Evolutionary conservation across 495 filamentous ascomycete species (phyloP).

Genomic region (Neohortaea acidophila): DNA sequence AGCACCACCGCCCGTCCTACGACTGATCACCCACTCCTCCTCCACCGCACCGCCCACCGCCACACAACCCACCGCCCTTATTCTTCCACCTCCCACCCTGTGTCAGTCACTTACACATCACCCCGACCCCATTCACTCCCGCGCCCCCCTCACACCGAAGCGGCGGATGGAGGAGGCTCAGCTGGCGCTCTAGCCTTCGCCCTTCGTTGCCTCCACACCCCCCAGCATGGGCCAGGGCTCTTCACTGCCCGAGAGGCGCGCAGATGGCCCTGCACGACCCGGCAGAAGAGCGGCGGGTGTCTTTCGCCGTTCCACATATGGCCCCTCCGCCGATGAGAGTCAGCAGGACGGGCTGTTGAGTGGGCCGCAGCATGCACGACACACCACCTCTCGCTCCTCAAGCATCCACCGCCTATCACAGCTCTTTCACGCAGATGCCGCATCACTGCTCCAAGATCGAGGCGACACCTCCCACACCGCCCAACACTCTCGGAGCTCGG

Average conservation of each 20-base stretch:
- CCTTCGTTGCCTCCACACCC: neutral
- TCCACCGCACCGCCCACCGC: no score
- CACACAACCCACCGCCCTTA: no score
- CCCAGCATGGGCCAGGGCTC: conserved; percentile 5
- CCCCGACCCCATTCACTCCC: no score
- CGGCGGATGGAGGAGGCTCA: neutral
- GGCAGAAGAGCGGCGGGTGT: conserved; percentile 8
- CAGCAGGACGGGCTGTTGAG: conserved; percentile 12
- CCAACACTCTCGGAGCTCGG: neutral
- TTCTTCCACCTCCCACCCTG: no score
- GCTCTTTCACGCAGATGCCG: conserved; percentile 4
- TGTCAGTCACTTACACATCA: no score
- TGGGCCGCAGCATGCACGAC: no score
- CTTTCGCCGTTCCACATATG: conserved; percentile 7
- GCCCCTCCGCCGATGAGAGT: conserved; percentile 5
- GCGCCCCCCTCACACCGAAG: no score
- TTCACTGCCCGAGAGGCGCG: conserved; percentile 2
- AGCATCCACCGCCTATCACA: conserved; percentile 14
- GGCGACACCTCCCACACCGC: no score
- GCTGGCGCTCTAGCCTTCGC: no score
- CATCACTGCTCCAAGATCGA: neutral
- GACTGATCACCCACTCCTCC: no score
- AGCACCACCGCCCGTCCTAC: no score
- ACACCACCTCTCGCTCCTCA: conserved; percentile 1
- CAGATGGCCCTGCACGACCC: neutral